Evolutionary conservation across 495 filamentous ascomycete genomes (phyloP), one percentile per base, ranked within the genome.

Genomic region (Penicillium desertorum): DNA sequence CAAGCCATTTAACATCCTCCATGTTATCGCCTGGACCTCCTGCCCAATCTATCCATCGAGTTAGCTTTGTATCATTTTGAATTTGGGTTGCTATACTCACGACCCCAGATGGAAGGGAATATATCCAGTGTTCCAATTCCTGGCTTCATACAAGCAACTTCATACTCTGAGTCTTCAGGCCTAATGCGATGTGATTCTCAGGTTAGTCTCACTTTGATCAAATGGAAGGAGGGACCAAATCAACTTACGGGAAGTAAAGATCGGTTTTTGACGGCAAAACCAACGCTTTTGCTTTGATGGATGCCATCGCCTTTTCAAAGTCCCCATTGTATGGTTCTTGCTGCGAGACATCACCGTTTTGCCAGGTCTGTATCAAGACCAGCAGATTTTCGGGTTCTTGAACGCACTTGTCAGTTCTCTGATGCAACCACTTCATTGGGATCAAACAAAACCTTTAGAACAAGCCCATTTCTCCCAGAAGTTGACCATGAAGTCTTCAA

Each of bases 381-480:
- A 88, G 70, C 56, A 89, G 71, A 56, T 88, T 87, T 58, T 86
- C 86, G 0, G 86, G 85, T 47, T 89, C 85, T 86, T 51, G 0
- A 19, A 32, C 22, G 9, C 39, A 56, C 7, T 58, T 51, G 61
- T 65, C 60, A 69, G 49, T 16, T 46, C 8, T 17, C 3, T 37
- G 17, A 48, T 20, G 20, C 10, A 11, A 19, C 9, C 16, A 2
- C 8, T 5, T 5, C n/a, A 2, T 19, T n/a, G 20, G n/a, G 10
- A 12, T 36, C 52, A 6, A 45, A 39, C 14, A 5, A 1, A 64
- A 82, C 82, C 79, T 77, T 88, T 87, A 0, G 79, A 81, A 50
- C 79, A 73, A n/a, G 85, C 80, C 87, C 86, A 90, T 1, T 62
- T 73, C 66, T 91, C 88, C 86, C 87, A 90, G 62, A 88, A 90